Percentiles rank a stretch among this genome's conserved stretches.
Evolutionary conservation across 2,329 filamentous ascomycete species (phyloP).

Genomic region (Neonectria coccinea): DNA sequence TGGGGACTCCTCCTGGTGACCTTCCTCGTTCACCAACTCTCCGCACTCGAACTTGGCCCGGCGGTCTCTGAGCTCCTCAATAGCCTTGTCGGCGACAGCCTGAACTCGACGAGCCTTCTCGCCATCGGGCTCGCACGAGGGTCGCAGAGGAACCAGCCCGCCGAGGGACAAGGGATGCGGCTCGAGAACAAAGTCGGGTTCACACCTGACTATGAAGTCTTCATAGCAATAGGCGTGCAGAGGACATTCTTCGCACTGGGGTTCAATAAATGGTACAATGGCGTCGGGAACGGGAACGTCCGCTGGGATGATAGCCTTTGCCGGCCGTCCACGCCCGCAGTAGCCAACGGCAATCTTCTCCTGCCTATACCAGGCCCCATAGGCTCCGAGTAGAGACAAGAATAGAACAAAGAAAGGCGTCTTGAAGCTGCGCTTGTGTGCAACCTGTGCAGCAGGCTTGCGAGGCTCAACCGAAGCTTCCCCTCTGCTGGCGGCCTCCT

Average conservation of each 20-base stretch:
- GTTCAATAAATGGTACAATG: slow-evolving; percentile 75
- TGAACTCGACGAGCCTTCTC: slow-evolving; percentile 90
- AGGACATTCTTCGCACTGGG: slow-evolving; percentile 90
- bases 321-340: slow-evolving; percentile 83
- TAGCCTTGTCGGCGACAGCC: slow-evolving; percentile 85
- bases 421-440: slow-evolving; percentile 62
- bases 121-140: slow-evolving; percentile 94
- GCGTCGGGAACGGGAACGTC: slow-evolving; percentile 75
- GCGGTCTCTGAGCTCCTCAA: slow-evolving; percentile 87
- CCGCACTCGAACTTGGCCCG: slow-evolving; percentile 93
- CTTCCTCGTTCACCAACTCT: slow-evolving; percentile 72
- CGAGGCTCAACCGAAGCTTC: slow-evolving; percentile 59
- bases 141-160: slow-evolving; percentile 84
- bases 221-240: slow-evolving; percentile 89
- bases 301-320: slow-evolving; percentile 61
- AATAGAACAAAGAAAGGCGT: slow-evolving; percentile 79
- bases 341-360: slow-evolving; percentile 98
- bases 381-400: slow-evolving; percentile 75
- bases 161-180: slow-evolving; percentile 85
- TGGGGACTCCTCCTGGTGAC: slow-evolving; percentile 69
- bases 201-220: slow-evolving; percentile 82
- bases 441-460: slow-evolving; percentile 52
- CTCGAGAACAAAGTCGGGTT: slow-evolving; percentile 86
- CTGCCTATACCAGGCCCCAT: slow-evolving; percentile 87
- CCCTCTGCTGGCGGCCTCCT: slow-evolving; percentile 72